phyloP scores from a whole-genome alignment of 331 rosid genomes.

The Stylosanthes scabra region DNA sequence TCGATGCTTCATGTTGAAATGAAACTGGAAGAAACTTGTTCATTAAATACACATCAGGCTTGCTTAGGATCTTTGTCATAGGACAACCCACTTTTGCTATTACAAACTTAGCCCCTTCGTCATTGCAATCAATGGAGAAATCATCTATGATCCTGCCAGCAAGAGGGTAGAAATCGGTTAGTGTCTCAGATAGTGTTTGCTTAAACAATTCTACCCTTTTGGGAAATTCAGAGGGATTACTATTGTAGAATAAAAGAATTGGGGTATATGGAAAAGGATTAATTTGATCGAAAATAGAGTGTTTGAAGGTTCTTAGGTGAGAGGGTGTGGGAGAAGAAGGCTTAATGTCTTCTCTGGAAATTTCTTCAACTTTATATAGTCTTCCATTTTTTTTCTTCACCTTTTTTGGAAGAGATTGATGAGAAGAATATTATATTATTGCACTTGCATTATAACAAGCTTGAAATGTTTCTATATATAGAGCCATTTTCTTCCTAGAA shows the following conservation, averaged over 20 bases:
- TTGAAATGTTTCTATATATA: no score
- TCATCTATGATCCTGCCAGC: conserved; percentile 55
- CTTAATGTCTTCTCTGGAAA: conserved; percentile 53
- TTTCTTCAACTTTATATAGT: conserved; percentile 44
- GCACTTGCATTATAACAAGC: no score
- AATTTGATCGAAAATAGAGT: conserved; percentile 66
- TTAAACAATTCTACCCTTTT: conserved; percentile 41
- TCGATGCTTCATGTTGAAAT: no score
- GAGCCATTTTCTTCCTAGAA: no score
- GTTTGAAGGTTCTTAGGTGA: conserved; percentile 51
- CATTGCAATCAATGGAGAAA: conserved; percentile 53
- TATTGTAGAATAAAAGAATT: conserved; percentile 47
- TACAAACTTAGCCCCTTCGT: conserved; percentile 50
- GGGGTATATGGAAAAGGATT: conserved; percentile 61
- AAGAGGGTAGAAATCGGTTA: conserved; percentile 53
- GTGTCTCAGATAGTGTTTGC: conserved; percentile 54
- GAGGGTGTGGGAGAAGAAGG: conserved; percentile 60
- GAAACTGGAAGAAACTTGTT: no score
- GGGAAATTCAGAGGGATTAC: not conserved
- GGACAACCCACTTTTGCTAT: conserved; percentile 44
- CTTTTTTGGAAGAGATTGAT: no score
- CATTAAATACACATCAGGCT: not conserved
- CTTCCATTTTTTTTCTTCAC: no score
- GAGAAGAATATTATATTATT: no score
- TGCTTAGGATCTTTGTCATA: conserved; percentile 39